phyloP scores from a whole-genome alignment of 169 alveolate genomes.

The Eimeria sp. region DNA sequence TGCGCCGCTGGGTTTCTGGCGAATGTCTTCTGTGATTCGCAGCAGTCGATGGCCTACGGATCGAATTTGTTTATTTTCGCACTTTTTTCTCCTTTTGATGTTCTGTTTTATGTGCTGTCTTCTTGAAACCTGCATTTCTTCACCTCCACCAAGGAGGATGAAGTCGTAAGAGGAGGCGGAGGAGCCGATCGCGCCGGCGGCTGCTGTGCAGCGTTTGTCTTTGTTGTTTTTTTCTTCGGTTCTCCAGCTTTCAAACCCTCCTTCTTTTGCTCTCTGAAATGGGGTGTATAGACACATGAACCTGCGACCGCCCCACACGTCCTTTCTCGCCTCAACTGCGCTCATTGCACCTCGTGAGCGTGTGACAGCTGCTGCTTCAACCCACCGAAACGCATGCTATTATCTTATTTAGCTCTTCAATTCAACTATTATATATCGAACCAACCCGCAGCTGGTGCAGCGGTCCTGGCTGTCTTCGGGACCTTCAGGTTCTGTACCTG shows the following conservation, averaged over 20 bases:
- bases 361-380: not conserved
- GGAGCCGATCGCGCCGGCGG: not conserved
- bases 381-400: not conserved
- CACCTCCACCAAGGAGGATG: not conserved
- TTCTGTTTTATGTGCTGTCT: not conserved
- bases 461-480: not conserved
- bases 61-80: slow-evolving; percentile 17
- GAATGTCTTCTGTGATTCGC: slow-evolving; percentile 27
- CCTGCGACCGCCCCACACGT: slow-evolving; percentile 29
- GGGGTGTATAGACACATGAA: slow-evolving; percentile 4
- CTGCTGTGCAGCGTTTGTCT: not conserved
- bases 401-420: not conserved
- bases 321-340: not conserved
- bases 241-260: not conserved
- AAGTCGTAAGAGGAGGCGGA: not conserved
- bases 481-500: not conserved
- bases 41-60: not conserved
- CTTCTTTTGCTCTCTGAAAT: slow-evolving; percentile 4
- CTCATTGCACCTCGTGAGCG: slow-evolving; percentile 4
- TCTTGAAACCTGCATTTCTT: not conserved
- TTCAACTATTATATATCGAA: not conserved
- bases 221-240: not conserved
- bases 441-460: not conserved
- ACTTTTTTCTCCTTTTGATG: slow-evolving; percentile 20
- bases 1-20: slow-evolving; percentile 10